Evolutionary conservation across 2,329 filamentous ascomycete genomes (phyloP), one percentile per base, ranked within the genome.

Genomic region (Colletotrichum tropicicola): DNA sequence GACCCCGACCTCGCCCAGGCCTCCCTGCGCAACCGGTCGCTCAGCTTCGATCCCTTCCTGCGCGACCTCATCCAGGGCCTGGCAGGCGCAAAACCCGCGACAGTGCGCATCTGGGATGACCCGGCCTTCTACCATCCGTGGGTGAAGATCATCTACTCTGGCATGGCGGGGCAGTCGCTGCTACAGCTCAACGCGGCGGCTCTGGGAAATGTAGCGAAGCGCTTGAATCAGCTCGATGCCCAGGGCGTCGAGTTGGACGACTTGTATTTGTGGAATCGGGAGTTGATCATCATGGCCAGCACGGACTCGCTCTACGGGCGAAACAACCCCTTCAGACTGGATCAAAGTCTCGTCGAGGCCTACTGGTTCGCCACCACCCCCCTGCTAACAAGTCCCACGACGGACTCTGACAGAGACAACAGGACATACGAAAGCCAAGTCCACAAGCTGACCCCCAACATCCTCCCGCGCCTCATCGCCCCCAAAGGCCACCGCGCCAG

Each of bases 31-130:
- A 74, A 73, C 21, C 78, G 79, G 37, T 74, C 75, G 17, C 72
- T 84, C 28, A 76, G 74, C 4, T 83, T 84, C 68, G 78, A 80
- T n/a, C 76, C 77, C 1, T 74, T 85, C 25, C 72, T 78, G n/a
- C 64, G 74, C 2, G 74, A 79, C 4, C 73, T 80, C 4, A 74
- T 75, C 2, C 70, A 77, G 23, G 74, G 75, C 44, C 71, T 81
- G 3, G 74, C 82, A 41, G 74, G 74, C 5, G 68, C 80, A 10
- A 73, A 74, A 13, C 68, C 70, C 6, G 59, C 72, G 6, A 73
- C 73, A 0, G 71, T 76, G 57, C 53, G 67, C 1, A 75, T 76
- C 1, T 64, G 41, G 37, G 48, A 60, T 4, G 37, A 54, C 21
- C 19, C 57, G 1, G 37, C 19, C 6, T 60, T 60, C 21, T 35